These are phyloP conservation scores for Chlamydomonas asymmetrica DNA, from an alignment of 139 green algal species.

Conservation along the genomic window DNA sequence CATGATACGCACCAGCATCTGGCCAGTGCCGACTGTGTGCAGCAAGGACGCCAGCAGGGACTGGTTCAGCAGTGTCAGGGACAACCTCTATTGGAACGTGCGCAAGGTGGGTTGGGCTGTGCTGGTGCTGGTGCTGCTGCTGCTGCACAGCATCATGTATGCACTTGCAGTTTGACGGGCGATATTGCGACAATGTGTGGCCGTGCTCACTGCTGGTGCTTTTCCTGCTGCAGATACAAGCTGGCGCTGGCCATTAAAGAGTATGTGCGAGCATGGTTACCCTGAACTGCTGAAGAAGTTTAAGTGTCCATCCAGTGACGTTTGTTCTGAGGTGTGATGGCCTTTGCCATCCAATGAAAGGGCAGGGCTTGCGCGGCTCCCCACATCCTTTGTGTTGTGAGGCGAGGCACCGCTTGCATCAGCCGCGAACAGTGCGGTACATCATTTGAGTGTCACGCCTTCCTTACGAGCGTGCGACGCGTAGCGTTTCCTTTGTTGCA, in stretches of 20 bases:
- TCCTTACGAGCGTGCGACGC: no score
- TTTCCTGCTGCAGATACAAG: no score
- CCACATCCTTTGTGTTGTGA: no score
- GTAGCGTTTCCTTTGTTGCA: no score
- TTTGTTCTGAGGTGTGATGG: not conserved
- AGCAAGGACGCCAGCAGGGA: conserved; percentile 64
- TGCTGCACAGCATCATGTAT: not conserved
- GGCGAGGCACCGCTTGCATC: no score
- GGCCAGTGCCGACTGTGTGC: conserved; percentile 67
- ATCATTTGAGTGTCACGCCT: no score
- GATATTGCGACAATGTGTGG: not conserved
- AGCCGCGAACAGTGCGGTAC: no score
- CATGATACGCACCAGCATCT: conserved; percentile 61
- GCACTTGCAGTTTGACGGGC: not conserved
- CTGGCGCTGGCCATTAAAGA: not conserved
- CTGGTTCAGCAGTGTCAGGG: conserved; percentile 78
- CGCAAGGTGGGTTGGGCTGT: conserved; percentile 46
- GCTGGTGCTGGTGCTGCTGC: not conserved
- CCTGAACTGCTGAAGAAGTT: not conserved
- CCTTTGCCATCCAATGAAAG: no score
- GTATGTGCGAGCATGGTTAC: not conserved
- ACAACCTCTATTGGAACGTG: conserved; percentile 80
- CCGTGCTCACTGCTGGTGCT: no score
- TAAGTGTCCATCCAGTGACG: not conserved
- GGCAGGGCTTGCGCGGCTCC: no score